Base-by-base conservation (phyloP, 2,329 filamentous ascomycete genomes). In the Teratosphaeria gauchensis region DNA sequence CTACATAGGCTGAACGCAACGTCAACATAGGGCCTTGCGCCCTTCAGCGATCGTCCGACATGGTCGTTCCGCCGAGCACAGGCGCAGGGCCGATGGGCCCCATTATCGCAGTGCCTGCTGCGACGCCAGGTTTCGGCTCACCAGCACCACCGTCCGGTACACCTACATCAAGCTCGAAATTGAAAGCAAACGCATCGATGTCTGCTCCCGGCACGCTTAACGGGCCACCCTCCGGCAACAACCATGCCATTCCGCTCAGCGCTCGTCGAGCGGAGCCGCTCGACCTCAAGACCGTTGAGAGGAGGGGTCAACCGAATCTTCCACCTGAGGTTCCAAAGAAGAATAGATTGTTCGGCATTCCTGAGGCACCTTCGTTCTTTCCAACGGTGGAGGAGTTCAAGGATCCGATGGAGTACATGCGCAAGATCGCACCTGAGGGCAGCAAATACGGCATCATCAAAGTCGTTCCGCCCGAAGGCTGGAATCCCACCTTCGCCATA, bases 401-500 rank as follows among this genome's bases (percentile, higher is more conserved):
- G 69, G 92, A 99, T 68, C 94, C 94, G 0, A 86, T 96, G 70
- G 88, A 89, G 67, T 99, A 96, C 70, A 92, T 99, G 67, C 86
- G 86, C 71, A 96, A 92, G 74, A 96, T 99, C 65, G 81, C 86
- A 0, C 86, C 90, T 1, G 91, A 96, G 72, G 94, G 90, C 28
- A 84, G 82, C 64, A 85, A 92, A 68, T 97, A 89, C 74, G 94
- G 94, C 55, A 89, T 99, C 57, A 92, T 91, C 81, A 96, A 96
- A 75, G 90, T 99, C 62, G 89, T 99, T 58, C 94, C 94, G 4
- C 94, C 94, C 0, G 90, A 94, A 63, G 85, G 82, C 35, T 99
- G 94, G 94, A 92, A 95, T 69, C 94, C 94, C 7, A 82, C 90
- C 16, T 97, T 99, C 73, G 92, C 92, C 51, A 95, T 99, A 69